A percentile compares a stretch with the other conserved stretches of the same genome.
phyloP scores from a whole-genome alignment of 164 flowering plant species.

The Chloranthus sessilifolius region DNA sequence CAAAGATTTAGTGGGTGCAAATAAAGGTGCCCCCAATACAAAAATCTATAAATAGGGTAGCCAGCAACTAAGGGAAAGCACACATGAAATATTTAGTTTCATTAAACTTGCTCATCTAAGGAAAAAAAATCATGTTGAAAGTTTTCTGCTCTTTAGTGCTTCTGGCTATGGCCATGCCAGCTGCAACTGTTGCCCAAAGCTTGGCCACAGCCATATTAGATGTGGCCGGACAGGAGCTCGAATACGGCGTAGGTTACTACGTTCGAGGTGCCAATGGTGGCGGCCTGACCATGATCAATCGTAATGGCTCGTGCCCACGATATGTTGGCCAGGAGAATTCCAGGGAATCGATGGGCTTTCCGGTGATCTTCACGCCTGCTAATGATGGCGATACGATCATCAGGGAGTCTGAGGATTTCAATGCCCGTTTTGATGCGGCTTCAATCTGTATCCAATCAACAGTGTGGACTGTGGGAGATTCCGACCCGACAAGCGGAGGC shows the following conservation, averaged over 20 bases:
- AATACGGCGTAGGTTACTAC: constrained; percentile 18
- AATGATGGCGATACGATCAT: constrained; percentile 11
- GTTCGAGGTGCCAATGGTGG: constrained; percentile 8
- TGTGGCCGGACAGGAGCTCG: constrained; percentile 17
- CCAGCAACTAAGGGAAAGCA: no score
- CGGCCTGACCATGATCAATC: constrained; percentile 12
- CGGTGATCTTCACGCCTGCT: constrained; percentile 22
- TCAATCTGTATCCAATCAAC: constrained; percentile 16
- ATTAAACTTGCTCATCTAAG: no score
- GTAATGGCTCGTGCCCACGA: constrained; percentile 19
- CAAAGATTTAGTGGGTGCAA: no score
- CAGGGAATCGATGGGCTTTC: constrained; percentile 3
- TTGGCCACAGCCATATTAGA: constrained; percentile 16
- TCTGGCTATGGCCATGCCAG: background rate
- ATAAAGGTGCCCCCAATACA: no score
- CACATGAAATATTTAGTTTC: no score
- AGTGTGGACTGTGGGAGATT: constrained; percentile 14
- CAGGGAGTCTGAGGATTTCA: constrained; percentile 13
- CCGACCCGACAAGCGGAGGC: background rate
- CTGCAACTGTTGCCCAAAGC: background rate
- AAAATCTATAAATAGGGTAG: no score
- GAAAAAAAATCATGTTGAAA: no score
- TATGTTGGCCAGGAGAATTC: constrained; percentile 21
- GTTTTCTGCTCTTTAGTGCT: no score
- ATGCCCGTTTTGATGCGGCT: constrained; percentile 4